Evolutionary conservation across 768 basidiomycete genomes (phyloP), one percentile per base, ranked within the genome.

Genomic region (Termitomyces sp.): DNA sequence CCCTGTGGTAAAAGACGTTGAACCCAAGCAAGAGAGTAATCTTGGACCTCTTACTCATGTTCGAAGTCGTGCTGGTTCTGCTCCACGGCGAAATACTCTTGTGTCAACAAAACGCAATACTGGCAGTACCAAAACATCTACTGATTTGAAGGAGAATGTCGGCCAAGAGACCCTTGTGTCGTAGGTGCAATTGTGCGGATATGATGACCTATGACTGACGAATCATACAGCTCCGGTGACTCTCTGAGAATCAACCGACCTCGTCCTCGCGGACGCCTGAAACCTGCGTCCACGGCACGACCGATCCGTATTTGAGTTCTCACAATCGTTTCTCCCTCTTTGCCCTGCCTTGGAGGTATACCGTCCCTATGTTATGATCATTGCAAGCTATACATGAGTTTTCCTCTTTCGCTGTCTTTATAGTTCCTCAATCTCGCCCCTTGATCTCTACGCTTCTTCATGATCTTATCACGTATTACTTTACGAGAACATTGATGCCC

Each of bases 31-130:
- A 36, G 72, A 72, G 61, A 73, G 72, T 47, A 69, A 68, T 1
- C 69, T 72, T 53, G 73, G 68, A 4, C 58, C 69, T 6, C 69
- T 71, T 24, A 65, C 66, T 62, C 74, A 73, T 53, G 68, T 72
- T 6, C 80, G 84, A 10, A 78, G 85, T 16, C 75, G 81, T 26
- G 81, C 84, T 47, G 77, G 72, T 3, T 85, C 84, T 0, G 77
- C 73, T n/a, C 74, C 81, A 0, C 75, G 85, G 13, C 76, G 86
- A n/a, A 75, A 73, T 0, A 80, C 81, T 0, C 73, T 83, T 1
- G 88, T 87, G 1, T 84, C 80, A 84, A 72, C 83, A 43, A 90
- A 89, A 72, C 80, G 83, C 36, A 82, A 78, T 62, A 75, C 71
- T 0, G 80, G 78, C 24, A 28, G 18, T 20, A 36, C 16, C 70